Conservation (phyloP, 2,329 filamentous ascomycete genomes). For the Fusarium duplospermum region DNA sequence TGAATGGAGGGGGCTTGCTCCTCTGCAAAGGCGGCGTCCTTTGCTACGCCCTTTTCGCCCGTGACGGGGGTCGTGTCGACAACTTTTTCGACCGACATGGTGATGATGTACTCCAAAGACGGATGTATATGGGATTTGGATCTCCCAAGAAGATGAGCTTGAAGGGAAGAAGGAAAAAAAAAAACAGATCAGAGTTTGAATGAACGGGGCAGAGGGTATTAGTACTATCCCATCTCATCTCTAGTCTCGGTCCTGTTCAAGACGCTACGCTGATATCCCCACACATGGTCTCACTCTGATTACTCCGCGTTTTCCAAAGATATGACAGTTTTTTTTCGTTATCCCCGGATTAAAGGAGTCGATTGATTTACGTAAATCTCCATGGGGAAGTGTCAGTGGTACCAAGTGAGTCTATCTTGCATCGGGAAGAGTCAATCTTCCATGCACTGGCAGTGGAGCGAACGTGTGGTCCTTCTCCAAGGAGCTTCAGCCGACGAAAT, state of each 20-base stretch:
- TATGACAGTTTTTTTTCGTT: background rate
- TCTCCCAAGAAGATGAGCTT: background rate
- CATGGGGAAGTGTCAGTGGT: slow-evolving; percentile 24
- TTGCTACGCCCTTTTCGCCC: slow-evolving; percentile 17
- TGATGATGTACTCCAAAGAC: background rate
- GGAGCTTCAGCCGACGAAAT: slow-evolving; percentile 5
- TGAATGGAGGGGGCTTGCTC: background rate
- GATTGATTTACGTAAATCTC: slow-evolving; percentile 33
- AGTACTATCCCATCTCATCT: slow-evolving; percentile 12
- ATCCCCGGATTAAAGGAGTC: slow-evolving; percentile 13
- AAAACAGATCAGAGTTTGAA: slow-evolving; percentile 13
- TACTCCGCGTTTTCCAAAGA: slow-evolving; percentile 11
- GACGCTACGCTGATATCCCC: slow-evolving; percentile 21
- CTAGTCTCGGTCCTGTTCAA: slow-evolving; percentile 22
- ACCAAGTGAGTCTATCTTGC: background rate
- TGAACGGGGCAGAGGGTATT: slow-evolving; percentile 25
- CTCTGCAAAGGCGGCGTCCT: slow-evolving; percentile 3
- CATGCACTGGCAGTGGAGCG: slow-evolving; percentile 4
- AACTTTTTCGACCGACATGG: slow-evolving; percentile 26
- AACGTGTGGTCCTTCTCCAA: background rate
- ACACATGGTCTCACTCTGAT: slow-evolving; percentile 14
- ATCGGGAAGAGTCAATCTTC: background rate
- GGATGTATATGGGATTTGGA: background rate
- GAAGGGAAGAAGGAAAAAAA: background rate
- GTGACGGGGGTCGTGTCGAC: slow-evolving; percentile 5